Evolutionary conservation across 2,329 filamentous ascomycete species (phyloP).

Genomic region (Ramularia collo-cygni): DNA sequence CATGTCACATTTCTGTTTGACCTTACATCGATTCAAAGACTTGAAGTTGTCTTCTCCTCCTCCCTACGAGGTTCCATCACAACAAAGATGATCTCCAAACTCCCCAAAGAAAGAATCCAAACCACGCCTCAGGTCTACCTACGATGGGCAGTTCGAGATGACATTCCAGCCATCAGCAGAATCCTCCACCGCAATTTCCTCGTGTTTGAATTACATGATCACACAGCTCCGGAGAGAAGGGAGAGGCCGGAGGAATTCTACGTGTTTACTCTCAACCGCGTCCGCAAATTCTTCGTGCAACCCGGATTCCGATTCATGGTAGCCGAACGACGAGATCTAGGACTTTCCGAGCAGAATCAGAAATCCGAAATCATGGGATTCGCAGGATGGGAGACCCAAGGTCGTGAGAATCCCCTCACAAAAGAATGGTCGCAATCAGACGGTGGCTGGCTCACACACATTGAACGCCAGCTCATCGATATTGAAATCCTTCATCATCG

Average conservation of each 20-base stretch:
- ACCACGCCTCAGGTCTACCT: constrained; percentile 3
- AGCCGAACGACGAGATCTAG: constrained; percentile 6
- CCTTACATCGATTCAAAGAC: no score
- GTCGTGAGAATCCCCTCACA: constrained; percentile 8
- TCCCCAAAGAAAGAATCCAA: background rate
- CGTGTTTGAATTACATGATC: constrained; percentile 15
- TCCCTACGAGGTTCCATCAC: background rate
- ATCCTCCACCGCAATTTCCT: constrained; percentile 4
- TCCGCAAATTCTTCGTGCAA: constrained; percentile 16
- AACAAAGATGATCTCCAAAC: background rate
- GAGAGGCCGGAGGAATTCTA: constrained; percentile 13
- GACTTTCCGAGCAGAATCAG: constrained; percentile 6
- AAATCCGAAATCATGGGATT: constrained; percentile 12
- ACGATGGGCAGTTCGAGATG: constrained; percentile 15
- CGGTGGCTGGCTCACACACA: constrained; percentile 1
- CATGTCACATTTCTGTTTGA: no score
- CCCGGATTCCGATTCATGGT: constrained; percentile 16
- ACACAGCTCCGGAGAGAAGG: constrained; percentile 10
- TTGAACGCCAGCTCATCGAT: constrained; percentile 9
- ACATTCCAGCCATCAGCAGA: constrained; percentile 12
- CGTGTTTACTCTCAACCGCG: constrained; percentile 9
- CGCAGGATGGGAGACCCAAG: constrained; percentile 14
- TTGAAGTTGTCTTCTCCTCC: no score
- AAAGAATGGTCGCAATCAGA: constrained; percentile 9
- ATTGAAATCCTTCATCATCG: constrained; percentile 12